Evolutionary conservation across 345 rosid genomes (phyloP).

Genomic region (Bretschneidera sinensis): DNA sequence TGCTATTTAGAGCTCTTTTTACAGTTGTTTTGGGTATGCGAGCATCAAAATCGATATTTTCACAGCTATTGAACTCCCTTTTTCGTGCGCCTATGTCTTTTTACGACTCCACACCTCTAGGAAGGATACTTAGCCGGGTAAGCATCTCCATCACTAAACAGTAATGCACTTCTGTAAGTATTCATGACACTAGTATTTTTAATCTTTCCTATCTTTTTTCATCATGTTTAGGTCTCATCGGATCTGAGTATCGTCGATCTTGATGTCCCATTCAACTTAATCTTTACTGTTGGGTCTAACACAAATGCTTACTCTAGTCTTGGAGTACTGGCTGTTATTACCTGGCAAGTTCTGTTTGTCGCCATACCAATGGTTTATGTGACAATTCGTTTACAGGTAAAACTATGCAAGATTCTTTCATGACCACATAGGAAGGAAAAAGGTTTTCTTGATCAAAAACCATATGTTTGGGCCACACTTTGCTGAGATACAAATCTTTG

Average conservation of each 20-base stretch:
- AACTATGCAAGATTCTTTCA: too few relatives aligned
- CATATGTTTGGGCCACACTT: too few relatives aligned
- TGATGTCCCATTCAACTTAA: constrained; percentile 67
- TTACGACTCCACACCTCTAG: constrained; percentile 87
- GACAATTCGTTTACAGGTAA: constrained; percentile 81
- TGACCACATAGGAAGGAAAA: too few relatives aligned
- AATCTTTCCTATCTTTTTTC: not conserved
- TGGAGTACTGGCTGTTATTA: constrained; percentile 71
- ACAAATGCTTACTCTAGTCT: constrained; percentile 60
- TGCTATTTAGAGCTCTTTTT: constrained; percentile 50
- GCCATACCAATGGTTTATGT: constrained; percentile 62
- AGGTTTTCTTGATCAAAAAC: too few relatives aligned
- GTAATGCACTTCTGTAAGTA: not conserved
- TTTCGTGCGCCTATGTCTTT: constrained; percentile 82
- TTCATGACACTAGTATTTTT: not conserved
- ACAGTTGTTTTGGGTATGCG: constrained; percentile 47
- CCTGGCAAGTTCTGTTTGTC: constrained; percentile 90
- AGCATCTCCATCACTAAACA: constrained; percentile 13
- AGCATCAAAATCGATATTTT: constrained; percentile 66
- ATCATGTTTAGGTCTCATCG: constrained; percentile 47
- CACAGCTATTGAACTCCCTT: constrained; percentile 63
- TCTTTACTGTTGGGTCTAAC: constrained; percentile 64
- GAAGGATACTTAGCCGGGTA: constrained; percentile 75
- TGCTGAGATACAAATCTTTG: too few relatives aligned
- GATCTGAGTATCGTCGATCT: constrained; percentile 92